Percentiles rank a stretch among this genome's conserved stretches.
These are phyloP conservation scores for Pseudopyricularia javanii DNA, from an alignment of 2,329 filamentous ascomycete genomes.

Conservation along the genomic window DNA sequence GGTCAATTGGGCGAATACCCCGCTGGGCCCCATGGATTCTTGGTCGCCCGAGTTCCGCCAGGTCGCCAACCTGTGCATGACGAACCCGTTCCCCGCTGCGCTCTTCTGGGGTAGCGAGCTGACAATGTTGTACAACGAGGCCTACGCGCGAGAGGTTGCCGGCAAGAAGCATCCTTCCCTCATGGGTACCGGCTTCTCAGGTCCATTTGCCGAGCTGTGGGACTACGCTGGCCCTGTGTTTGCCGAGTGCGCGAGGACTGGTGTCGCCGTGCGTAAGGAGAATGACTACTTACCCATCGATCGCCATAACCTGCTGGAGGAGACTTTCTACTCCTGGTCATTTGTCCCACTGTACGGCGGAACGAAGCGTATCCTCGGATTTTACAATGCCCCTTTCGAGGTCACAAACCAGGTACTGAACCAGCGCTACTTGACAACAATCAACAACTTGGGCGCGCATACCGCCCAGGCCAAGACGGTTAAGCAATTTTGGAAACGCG, in stretches of 20 bases:
- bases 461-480: conserved; percentile 18
- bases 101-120: conserved; percentile 52
- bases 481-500: conserved; percentile 20
- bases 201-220: conserved; percentile 42
- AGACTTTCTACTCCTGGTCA: conserved; percentile 25
- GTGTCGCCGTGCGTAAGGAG: conserved; percentile 18
- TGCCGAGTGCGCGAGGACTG: conserved; percentile 21
- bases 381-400: conserved; percentile 26
- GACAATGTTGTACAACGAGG: conserved; percentile 52
- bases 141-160: conserved; percentile 40
- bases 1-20: conserved; percentile 28
- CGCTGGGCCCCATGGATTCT: conserved; percentile 26
- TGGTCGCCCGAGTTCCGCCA: conserved; percentile 33
- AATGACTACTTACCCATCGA: conserved; percentile 19
- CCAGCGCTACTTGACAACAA: conserved; percentile 19
- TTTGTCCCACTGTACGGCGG: conserved; percentile 24
- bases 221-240: conserved; percentile 18
- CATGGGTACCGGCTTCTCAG: conserved; percentile 44
- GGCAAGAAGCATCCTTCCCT: conserved; percentile 50
- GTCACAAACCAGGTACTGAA: conserved; percentile 20
- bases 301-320: conserved; percentile 22
- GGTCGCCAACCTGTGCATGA: conserved; percentile 22
- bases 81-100: conserved; percentile 29
- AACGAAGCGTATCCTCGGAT: conserved; percentile 20
- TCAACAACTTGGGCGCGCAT: conserved; percentile 18